phyloP scores from a whole-genome alignment of 495 filamentous ascomycete species.

The Aspergillus nidulans region DNA sequence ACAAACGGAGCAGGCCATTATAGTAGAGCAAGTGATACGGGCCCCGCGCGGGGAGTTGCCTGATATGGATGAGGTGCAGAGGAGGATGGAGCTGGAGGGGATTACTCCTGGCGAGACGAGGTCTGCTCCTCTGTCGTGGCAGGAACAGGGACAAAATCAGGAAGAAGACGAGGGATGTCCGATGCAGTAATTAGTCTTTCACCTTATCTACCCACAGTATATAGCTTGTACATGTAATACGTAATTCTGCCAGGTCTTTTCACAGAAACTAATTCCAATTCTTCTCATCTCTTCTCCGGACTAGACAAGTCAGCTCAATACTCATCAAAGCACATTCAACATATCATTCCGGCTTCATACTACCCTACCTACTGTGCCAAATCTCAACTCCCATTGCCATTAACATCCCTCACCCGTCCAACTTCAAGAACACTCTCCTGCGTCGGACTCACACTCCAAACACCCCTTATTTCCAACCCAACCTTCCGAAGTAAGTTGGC shows the following conservation, averaged over 20 bases:
- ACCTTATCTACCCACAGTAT: no score
- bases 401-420: not conserved
- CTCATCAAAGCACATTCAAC: not conserved
- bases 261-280: no score
- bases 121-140: no score
- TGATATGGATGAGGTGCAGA: not conserved
- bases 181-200: no score
- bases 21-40: not conserved
- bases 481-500: constrained; percentile 26
- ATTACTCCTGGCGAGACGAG: not conserved
- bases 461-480: constrained; percentile 30
- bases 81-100: not conserved
- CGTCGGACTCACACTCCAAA: constrained; percentile 29
- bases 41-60: not conserved
- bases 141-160: not conserved
- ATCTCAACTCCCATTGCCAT: not conserved
- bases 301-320: no score
- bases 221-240: no score
- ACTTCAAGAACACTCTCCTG: constrained; percentile 39
- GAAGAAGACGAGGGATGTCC: no score
- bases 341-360: no score
- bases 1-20: not conserved
- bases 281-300: no score
- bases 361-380: not conserved
- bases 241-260: no score